Evolutionary conservation across 805 yeast species (phyloP).

Genomic region (Pichia occidentalis): DNA sequence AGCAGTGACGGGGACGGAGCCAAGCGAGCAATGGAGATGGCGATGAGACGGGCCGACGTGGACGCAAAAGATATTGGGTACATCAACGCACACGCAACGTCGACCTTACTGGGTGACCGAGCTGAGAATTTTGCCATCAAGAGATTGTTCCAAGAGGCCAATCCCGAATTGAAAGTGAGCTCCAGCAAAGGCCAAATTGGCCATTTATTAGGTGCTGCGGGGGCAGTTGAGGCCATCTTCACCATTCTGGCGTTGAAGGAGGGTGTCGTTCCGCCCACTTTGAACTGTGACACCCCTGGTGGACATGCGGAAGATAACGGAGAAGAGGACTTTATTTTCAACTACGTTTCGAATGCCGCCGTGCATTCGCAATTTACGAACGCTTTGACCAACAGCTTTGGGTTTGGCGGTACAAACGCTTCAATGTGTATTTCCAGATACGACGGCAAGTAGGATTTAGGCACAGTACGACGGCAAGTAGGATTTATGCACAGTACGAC

Average conservation of each 20-base stretch:
- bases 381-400: conserved; percentile 87
- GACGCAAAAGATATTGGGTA: conserved; percentile 53
- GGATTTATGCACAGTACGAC: too few species aligned
- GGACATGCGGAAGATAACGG: conserved; percentile 39
- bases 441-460: conserved; percentile 1
- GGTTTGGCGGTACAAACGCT: conserved; percentile 96
- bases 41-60: conserved; percentile 48
- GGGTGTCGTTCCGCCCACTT: conserved; percentile 67
- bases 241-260: conserved; percentile 59
- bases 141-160: conserved; percentile 37
- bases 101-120: conserved; percentile 81
- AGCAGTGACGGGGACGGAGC: conserved; percentile 81
- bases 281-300: conserved; percentile 56
- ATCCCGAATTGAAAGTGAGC: conserved; percentile 46
- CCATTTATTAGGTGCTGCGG: conserved; percentile 93
- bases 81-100: conserved; percentile 95
- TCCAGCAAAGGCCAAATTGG: conserved; percentile 93
- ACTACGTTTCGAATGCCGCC: conserved; percentile 51
- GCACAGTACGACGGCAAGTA: too few species aligned
- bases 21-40: conserved; percentile 69
- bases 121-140: conserved; percentile 79
- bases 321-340: conserved; percentile 38
- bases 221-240: conserved; percentile 85
- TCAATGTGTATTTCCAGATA: conserved; percentile 49
- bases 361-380: conserved; percentile 34